These are phyloP conservation scores for Bombardia bombarda DNA, from an alignment of 495 filamentous ascomycete genomes.

Conservation along the genomic window DNA sequence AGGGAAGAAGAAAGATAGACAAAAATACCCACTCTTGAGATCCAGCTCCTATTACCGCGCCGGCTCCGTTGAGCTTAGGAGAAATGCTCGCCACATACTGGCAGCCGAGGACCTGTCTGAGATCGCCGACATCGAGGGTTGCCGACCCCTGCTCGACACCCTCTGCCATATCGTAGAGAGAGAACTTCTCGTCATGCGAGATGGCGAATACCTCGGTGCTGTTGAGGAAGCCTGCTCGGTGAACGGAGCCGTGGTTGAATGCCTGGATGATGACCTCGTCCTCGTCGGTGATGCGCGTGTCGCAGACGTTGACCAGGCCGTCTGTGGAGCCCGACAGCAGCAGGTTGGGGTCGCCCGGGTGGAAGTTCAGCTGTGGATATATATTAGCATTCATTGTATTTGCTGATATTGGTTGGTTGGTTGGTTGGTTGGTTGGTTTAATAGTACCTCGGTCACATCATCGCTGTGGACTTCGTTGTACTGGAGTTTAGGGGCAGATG, in stretches of 20 bases:
- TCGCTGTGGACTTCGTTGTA: slow-evolving; percentile 88
- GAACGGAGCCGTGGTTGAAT: slow-evolving; percentile 83
- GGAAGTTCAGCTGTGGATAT: slow-evolving; percentile 55
- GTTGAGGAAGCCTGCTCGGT: slow-evolving; percentile 74
- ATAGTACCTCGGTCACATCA: slow-evolving; percentile 71
- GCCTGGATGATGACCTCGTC: slow-evolving; percentile 81
- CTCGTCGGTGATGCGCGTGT: slow-evolving; percentile 66
- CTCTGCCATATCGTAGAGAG: slow-evolving; percentile 61
- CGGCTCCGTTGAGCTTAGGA: slow-evolving; percentile 43
- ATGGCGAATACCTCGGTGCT: slow-evolving; percentile 61
- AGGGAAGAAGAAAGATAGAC: slow-evolving; percentile 3
- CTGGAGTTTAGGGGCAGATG: slow-evolving; percentile 42
- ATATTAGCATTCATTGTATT: not conserved
- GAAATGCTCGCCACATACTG: slow-evolving; percentile 78
- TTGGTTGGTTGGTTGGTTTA: not conserved
- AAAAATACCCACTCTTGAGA: slow-evolving; percentile 43
- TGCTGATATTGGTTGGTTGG: not conserved
- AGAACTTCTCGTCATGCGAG: slow-evolving; percentile 74
- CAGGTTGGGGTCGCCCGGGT: slow-evolving; percentile 52
- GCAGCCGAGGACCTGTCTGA: slow-evolving; percentile 60
- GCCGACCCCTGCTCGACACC: slow-evolving; percentile 43
- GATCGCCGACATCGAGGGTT: slow-evolving; percentile 63
- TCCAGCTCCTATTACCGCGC: slow-evolving; percentile 53
- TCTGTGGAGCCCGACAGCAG: slow-evolving; percentile 89
- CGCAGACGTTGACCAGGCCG: slow-evolving; percentile 78